Percentiles rank a stretch among this genome's conserved stretches.
These are phyloP conservation scores for Omphalotus guepiniiformis DNA, from an alignment of 768 basidiomycete genomes.

Conservation along the genomic window DNA sequence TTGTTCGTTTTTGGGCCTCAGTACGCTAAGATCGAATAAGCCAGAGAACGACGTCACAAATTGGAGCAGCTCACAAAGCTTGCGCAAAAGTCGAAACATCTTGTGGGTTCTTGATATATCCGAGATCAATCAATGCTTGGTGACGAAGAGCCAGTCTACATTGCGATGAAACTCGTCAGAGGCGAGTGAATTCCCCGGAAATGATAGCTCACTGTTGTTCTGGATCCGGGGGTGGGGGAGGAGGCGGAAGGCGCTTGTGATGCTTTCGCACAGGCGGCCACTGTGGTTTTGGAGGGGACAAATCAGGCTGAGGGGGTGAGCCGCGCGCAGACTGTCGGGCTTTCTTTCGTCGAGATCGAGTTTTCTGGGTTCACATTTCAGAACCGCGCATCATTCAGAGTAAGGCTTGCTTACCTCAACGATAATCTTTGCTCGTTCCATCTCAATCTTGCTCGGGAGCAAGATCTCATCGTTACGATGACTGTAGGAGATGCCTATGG, in stretches of 20 bases:
- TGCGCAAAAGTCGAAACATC: slow-evolving; percentile 58
- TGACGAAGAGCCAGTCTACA: slow-evolving; percentile 51
- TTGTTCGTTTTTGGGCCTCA: no score
- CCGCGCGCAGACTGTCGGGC: slow-evolving; percentile 12
- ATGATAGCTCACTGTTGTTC: slow-evolving; percentile 39
- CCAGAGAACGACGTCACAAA: no score
- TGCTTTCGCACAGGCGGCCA: slow-evolving; percentile 69
- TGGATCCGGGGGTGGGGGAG: no score
- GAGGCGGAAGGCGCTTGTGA: slow-evolving; percentile 46
- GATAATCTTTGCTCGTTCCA: slow-evolving; percentile 43
- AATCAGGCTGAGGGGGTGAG: slow-evolving; percentile 13
- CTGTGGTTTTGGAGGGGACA: slow-evolving; percentile 33
- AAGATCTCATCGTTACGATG: slow-evolving; percentile 74
- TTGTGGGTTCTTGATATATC: slow-evolving; percentile 47
- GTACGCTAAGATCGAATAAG: no score
- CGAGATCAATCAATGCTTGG: slow-evolving; percentile 58
- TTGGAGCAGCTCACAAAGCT: slow-evolving; percentile 65
- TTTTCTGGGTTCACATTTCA: background rate
- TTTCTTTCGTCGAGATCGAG: slow-evolving; percentile 10
- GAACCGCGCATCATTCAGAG: slow-evolving; percentile 2
- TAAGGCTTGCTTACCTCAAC: slow-evolving; percentile 2
- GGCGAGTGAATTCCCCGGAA: background rate
- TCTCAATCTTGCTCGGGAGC: slow-evolving; percentile 63
- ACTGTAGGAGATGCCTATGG: slow-evolving; percentile 64
- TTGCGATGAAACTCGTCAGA: background rate